phyloP scores from a whole-genome alignment of 2,329 filamentous ascomycete genomes.

The Chaetomium sp. region DNA sequence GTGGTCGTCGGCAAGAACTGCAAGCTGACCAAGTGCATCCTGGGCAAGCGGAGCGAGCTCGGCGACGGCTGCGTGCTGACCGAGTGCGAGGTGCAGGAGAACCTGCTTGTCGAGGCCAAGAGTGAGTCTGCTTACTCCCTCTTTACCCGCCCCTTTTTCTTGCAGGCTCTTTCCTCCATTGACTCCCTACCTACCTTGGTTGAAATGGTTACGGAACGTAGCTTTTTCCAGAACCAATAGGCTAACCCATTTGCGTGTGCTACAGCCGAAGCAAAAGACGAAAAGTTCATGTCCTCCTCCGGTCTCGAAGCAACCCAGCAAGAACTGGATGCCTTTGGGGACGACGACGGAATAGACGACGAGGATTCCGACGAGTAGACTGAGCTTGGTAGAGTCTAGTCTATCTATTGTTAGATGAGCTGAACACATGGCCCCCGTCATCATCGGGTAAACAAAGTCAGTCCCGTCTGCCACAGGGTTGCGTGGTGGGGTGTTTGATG shows the following conservation, averaged over 20 bases:
- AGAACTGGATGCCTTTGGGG: constrained; percentile 57
- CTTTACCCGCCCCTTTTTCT: constrained; percentile 2
- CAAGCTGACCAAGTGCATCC: constrained; percentile 82
- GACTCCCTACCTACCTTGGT: not conserved
- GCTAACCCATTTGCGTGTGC: constrained; percentile 16
- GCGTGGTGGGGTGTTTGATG: not conserved
- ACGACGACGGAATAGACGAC: constrained; percentile 30
- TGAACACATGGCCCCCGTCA: not conserved
- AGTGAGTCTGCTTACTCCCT: constrained; percentile 52
- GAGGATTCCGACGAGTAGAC: constrained; percentile 17
- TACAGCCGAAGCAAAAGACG: constrained; percentile 66
- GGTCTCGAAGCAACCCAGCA: constrained; percentile 66
- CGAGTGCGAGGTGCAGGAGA: constrained; percentile 92
- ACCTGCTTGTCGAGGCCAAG: constrained; percentile 78
- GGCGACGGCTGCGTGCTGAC: constrained; percentile 80
- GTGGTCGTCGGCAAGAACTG: constrained; percentile 82
- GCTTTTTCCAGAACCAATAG: not conserved
- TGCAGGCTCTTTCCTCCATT: not conserved
- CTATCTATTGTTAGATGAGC: constrained; percentile 6
- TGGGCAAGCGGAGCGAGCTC: constrained; percentile 78
- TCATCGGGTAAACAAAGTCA: not conserved
- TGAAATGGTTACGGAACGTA: not conserved
- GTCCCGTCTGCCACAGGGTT: not conserved
- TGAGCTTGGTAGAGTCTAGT: not conserved
- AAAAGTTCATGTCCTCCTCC: constrained; percentile 68